These are phyloP conservation scores for Fusarium sp. DNA, from an alignment of 2,329 filamentous ascomycete species.

Conservation along the genomic window DNA sequence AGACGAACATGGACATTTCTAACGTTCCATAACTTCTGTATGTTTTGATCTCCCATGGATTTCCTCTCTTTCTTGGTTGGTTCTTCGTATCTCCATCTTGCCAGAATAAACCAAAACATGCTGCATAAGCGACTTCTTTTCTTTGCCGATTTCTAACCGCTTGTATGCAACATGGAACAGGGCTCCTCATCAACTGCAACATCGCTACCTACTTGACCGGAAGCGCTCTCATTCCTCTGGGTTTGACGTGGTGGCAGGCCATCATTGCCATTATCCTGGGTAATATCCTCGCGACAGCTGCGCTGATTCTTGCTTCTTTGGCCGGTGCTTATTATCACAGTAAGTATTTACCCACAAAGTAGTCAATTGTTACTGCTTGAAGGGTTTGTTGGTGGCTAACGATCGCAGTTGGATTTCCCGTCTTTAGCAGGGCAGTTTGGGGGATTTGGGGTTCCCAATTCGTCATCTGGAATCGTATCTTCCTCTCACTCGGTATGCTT, in stretches of 20 bases:
- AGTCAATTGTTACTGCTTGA: background rate
- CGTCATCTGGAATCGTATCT: slow-evolving; percentile 58
- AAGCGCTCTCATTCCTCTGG: slow-evolving; percentile 57
- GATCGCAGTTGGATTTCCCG: slow-evolving; percentile 53
- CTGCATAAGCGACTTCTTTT: slow-evolving; percentile 3
- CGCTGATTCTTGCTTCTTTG: slow-evolving; percentile 58
- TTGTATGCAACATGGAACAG: slow-evolving; percentile 41
- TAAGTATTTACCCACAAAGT: slow-evolving; percentile 37
- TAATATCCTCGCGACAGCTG: slow-evolving; percentile 54
- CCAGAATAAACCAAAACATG: background rate
- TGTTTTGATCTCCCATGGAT: slow-evolving; percentile 2
- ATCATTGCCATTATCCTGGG: slow-evolving; percentile 57
- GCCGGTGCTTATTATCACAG: slow-evolving; percentile 58
- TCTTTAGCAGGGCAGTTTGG: slow-evolving; percentile 55
- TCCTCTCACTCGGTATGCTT: slow-evolving; percentile 55
- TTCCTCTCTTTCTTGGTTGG: background rate
- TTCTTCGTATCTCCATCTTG: too few species aligned
- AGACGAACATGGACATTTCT: slow-evolving; percentile 58
- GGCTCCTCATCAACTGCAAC: slow-evolving; percentile 62
- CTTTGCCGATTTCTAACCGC: background rate
- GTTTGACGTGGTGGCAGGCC: slow-evolving; percentile 58
- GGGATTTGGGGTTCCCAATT: slow-evolving; percentile 59
- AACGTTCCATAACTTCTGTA: slow-evolving; percentile 61
- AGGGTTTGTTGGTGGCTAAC: background rate
- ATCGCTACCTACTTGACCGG: slow-evolving; percentile 58